Percentiles rank a stretch among this genome's conserved stretches.
Conservation (phyloP, 257 asterid species). For the Ilex asprella region DNA sequence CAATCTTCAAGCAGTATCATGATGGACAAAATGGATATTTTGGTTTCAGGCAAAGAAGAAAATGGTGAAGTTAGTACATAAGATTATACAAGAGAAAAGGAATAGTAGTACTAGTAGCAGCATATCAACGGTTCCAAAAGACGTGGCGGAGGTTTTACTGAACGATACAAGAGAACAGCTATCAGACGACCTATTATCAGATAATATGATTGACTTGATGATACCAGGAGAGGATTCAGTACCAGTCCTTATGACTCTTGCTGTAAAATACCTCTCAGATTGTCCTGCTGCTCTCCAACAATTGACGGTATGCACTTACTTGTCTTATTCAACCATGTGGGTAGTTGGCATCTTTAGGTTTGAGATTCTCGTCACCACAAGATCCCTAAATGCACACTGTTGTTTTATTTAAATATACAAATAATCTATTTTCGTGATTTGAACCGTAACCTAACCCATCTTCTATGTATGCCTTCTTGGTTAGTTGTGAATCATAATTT, state of each 20-base stretch:
- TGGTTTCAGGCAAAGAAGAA: slow-evolving; percentile 62
- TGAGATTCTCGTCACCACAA: too few species aligned
- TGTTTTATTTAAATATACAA: too few species aligned
- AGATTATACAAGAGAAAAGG: slow-evolving; percentile 52
- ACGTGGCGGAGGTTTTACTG: slow-evolving; percentile 61
- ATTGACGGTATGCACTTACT: slow-evolving; percentile 36
- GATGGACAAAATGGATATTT: background rate
- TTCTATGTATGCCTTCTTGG: too few species aligned
- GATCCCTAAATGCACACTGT: too few species aligned
- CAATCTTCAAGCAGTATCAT: too few species aligned
- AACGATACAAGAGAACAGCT: slow-evolving; percentile 45
- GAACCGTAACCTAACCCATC: too few species aligned
- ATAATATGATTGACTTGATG: slow-evolving; percentile 79
- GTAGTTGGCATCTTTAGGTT: too few species aligned
- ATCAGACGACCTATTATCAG: slow-evolving; percentile 66
- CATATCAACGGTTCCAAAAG: slow-evolving; percentile 23
- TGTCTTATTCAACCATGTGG: background rate
- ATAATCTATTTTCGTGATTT: too few species aligned
- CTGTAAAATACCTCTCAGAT: slow-evolving; percentile 73
- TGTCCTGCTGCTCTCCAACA: slow-evolving; percentile 64
- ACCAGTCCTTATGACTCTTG: slow-evolving; percentile 82
- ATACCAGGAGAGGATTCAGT: slow-evolving; percentile 98
- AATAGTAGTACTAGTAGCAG: background rate
- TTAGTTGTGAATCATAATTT: too few species aligned
- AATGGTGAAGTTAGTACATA: slow-evolving; percentile 60